These are phyloP conservation scores for Ustilago shanxiensis DNA, from an alignment of 1,284 basidiomycete genomes.

Conservation along the genomic window DNA sequence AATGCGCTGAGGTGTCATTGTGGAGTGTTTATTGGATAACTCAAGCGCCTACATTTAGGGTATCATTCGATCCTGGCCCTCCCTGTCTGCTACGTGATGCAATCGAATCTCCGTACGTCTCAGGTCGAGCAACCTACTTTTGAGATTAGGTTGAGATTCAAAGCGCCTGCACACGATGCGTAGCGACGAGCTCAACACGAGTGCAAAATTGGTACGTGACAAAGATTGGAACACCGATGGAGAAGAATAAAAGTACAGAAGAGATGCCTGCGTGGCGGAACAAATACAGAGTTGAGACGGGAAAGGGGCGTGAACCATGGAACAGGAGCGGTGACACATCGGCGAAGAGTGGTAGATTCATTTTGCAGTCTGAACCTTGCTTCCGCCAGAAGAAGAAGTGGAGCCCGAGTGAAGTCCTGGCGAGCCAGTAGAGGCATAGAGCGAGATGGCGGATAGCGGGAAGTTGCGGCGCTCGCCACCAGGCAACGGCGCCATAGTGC, in stretches of 20 bases:
- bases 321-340: not conserved
- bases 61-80: not conserved
- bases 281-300: slow-evolving; percentile 18
- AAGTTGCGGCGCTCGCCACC: slow-evolving; percentile 40
- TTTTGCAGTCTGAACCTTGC: slow-evolving; percentile 27
- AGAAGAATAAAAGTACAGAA: slow-evolving; percentile 2
- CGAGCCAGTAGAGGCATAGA: slow-evolving; percentile 41
- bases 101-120: not conserved
- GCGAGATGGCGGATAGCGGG: slow-evolving; percentile 43
- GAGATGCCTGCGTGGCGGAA: not conserved
- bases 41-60: not conserved
- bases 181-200: not conserved
- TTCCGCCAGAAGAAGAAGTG: slow-evolving; percentile 13
- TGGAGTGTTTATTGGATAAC: not conserved
- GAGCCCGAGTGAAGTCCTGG: slow-evolving; percentile 29
- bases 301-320: not conserved
- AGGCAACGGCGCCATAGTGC: slow-evolving; percentile 16
- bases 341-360: slow-evolving; percentile 1
- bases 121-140: not conserved
- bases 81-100: not conserved
- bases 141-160: not conserved
- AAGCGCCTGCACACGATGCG: not conserved
- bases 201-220: not conserved
- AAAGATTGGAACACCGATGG: not conserved
- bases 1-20: not conserved